Evolutionary conservation across 129 eudicot species (phyloP), one percentile per base, ranked within the genome.

Genomic region (Arctium lappa): DNA sequence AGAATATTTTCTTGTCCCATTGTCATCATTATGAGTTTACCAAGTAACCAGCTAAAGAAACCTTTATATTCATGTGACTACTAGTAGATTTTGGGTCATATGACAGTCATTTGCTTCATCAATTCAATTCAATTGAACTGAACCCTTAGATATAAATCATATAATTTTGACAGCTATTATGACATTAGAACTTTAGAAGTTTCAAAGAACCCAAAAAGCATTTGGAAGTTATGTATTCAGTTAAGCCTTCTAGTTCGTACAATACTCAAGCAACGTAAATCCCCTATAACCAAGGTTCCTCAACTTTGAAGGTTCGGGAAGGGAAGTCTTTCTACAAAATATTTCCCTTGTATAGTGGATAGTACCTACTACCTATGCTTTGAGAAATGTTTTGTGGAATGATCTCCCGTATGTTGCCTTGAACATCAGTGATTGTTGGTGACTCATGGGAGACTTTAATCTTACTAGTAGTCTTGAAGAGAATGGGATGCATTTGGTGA

Each of bases 131-230:
- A 36, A 38, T 1, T 73, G 32, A 38, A 73, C 15, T 0, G 5
- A 8, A 66, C 34, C 27, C 9, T 60, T 60, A 60, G 9, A 18
- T 60, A 60, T n/a, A 60, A 16, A 60, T n/a, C 68, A 5, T 60
- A 16, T n/a, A 60, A 60, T 18, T 60, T 56, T 56, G 70, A 22
- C 70, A 65, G 13, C 33, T 73, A n/a, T 9, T 73, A 3, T 37
- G 53, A 37, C 76, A 72, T 72, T 38, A 37, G 32, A 72, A 72
- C 76, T 34, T 72, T 72, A 72, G 53, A 72, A 72, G 32, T 72
- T 27, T 72, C 27, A 37, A 37, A 2, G 50, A n/a, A 38, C 33
- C 53, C 53, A 72, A n/a, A 9, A 72, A 72, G 50, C 50, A 60
- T 60, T 60, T 60, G 68, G 68, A 72, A 37, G 13, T 38, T 6